A percentile compares a stretch with the other conserved stretches of the same genome.
Conservation (phyloP, 345 rosid species). For the Excoecaria agallocha region DNA sequence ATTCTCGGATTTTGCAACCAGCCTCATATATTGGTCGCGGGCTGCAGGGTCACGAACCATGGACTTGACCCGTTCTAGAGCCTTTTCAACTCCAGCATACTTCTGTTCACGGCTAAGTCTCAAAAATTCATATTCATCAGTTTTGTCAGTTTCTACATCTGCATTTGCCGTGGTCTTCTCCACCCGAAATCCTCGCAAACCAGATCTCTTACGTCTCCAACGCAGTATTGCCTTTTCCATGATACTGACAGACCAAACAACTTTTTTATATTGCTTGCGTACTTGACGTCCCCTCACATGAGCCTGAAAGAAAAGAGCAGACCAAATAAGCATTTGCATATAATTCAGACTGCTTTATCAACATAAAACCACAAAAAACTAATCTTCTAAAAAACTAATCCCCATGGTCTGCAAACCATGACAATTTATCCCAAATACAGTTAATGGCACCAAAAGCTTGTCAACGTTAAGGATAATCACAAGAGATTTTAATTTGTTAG, state of each 20-base stretch:
- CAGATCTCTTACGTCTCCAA: constrained; percentile 63
- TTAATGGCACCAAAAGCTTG: neutral
- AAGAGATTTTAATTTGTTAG: neutral
- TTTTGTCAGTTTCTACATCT: constrained; percentile 22
- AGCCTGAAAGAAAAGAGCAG: constrained; percentile 42
- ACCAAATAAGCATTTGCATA: constrained; percentile 1
- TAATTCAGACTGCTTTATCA: neutral
- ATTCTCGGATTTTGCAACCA: constrained; percentile 35
- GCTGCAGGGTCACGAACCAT: constrained; percentile 58
- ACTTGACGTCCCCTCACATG: constrained; percentile 67
- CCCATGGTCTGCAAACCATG: too few relatives aligned
- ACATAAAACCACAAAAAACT: neutral
- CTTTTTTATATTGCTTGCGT: constrained; percentile 54
- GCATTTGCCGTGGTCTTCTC: constrained; percentile 14
- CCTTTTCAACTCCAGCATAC: constrained; percentile 51
- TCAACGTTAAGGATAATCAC: neutral
- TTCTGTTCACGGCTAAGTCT: constrained; percentile 53
- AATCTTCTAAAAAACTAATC: neutral
- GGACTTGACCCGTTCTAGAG: constrained; percentile 58
- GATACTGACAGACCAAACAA: constrained; percentile 63
- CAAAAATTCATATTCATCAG: constrained; percentile 55
- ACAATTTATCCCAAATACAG: neutral
- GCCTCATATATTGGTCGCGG: constrained; percentile 64
- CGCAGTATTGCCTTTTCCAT: constrained; percentile 61
- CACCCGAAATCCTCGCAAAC: constrained; percentile 55